Base-by-base conservation (phyloP, 495 filamentous ascomycete genomes). In the Achaetomiella virescens region DNA sequence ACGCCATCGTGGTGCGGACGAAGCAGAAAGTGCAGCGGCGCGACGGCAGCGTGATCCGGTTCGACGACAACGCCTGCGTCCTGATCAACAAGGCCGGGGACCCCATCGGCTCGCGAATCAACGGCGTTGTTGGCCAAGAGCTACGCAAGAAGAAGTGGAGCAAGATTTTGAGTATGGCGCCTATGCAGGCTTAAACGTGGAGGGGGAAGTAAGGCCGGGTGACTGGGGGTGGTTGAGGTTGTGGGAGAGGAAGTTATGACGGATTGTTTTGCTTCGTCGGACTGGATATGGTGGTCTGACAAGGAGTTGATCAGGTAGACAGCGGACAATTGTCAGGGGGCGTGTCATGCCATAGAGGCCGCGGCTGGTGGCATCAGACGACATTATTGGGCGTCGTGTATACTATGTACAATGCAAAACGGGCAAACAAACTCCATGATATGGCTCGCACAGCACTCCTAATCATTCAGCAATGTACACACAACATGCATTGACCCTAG, bases 11-110 rank as follows among this genome's bases (percentile, higher is more conserved):
- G 2, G 93, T 99, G 25, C 89, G 93, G 15, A 96, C 89, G 49
- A 81, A 72, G 63, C 92, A 97, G 74, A 86, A 90, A 70, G 81
- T 89, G 57, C 86, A 91, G 66, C 78, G 93, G 36, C 79, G 81
- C 7, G 93, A 99, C 75, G 93, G 93, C 25, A 89, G 85, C 63
- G 81, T 91, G 38, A 85, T 99, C 42, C 83, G 83, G 42, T 99
- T 97, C 72, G 93, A 93, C 75, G 93, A 99, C 67, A 99, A 97
- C 75, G 93, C 93, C 17, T 99, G 93, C 69, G 95, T 97, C 25
- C 72, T 99, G 67, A 87, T 99, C 69, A 97, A 95, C 72, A 99
- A 99, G 80, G 80, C 89, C 6, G 95, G 95, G 4, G 93, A 99
- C 69, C 95, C 93, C 8, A 84, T 99, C 61, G 93, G 93, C 49